Conservation (phyloP, 75 land plant genomes). For the Isoetes taiwanensis region DNA sequence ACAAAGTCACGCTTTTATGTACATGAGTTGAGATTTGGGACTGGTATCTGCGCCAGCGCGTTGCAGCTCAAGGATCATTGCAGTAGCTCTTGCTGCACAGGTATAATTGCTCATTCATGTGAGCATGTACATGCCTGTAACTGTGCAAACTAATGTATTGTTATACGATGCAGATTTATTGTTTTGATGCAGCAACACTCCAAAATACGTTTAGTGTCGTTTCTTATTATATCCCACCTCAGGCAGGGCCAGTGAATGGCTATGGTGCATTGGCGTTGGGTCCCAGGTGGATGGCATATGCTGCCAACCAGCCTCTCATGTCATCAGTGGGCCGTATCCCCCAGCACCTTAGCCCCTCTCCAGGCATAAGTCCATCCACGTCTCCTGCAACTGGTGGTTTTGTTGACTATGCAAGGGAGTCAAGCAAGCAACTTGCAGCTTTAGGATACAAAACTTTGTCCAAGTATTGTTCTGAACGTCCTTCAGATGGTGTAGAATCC, state of each 20-base stretch:
- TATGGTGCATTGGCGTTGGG: constrained; percentile 88
- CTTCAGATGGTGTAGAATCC: constrained; percentile 59
- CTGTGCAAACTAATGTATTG: no score
- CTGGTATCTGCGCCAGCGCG: constrained; percentile 57
- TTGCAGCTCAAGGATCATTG: constrained; percentile 73
- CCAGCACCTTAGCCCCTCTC: constrained; percentile 55
- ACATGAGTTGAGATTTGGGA: constrained; percentile 59
- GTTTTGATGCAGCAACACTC: constrained; percentile 64
- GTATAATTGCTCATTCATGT: no score
- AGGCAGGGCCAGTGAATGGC: constrained; percentile 36
- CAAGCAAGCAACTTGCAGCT: constrained; percentile 80
- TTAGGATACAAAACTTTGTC: constrained; percentile 69
- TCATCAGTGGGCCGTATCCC: constrained; percentile 60
- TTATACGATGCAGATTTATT: constrained; percentile 53
- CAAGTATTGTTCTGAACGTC: constrained; percentile 59
- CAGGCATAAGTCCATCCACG: constrained; percentile 64
- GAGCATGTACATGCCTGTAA: no score
- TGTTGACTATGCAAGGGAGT: constrained; percentile 88
- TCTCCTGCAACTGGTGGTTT: constrained; percentile 56
- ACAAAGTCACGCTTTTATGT: constrained; percentile 50
- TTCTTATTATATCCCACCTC: constrained; percentile 48
- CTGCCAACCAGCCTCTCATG: constrained; percentile 51
- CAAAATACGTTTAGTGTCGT: constrained; percentile 69
- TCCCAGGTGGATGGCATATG: constrained; percentile 84
- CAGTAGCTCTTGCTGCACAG: constrained; percentile 57